Base-by-base conservation (phyloP, 2,329 filamentous ascomycete genomes). In the Pseudogymnoascus sp. region DNA sequence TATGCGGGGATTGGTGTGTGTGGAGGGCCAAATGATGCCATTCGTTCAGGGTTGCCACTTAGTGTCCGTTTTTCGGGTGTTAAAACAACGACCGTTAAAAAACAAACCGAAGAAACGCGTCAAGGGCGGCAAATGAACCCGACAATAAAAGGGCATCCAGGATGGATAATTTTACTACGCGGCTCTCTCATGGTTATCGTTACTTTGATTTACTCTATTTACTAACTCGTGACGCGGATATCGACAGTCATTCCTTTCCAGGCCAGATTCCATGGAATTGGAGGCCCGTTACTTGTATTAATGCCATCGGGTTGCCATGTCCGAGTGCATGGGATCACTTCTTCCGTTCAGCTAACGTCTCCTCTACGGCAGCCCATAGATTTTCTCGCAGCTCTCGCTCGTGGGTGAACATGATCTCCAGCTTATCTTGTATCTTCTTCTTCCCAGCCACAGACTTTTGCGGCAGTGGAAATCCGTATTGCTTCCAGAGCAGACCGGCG, bases 331-430 rank as follows among this genome's bases (percentile, higher is more conserved):
- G 34, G 9, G 18, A 37, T 58, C 57, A 58, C 32, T 25, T 58
- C 25, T 18, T 38, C 34, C 57, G 32, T 25, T 58, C 57, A 25
- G 57, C 32, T 12, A 58, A 39, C 25, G 57, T 82, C 62, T 82
- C 77, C 68, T 80, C 75, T 62, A 85, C 82, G 1, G 84, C 83
- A 70, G 86, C 82, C 68, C 83, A 83, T 59, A 87, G 72, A 72
- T 84, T 84, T 7, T 72, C 75, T 58, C 83, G 75, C 9, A 85
- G 81, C 67, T 85, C 82, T 0, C 79, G 79, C 70, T 85, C 82
- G 39, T 78, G 80, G 61, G 79, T 78, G 67, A 87, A 87, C 2
- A 81, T 83, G 38, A 74, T 76, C 61, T 79, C 73, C 43, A 92
- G 72, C 62, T 81, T 74, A 61, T 74, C 76, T 58, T 84, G 81